A percentile compares a stretch with the other conserved stretches of the same genome.
Conservation (phyloP, 2,329 filamentous ascomycete genomes). For the Epichloe elymi region DNA sequence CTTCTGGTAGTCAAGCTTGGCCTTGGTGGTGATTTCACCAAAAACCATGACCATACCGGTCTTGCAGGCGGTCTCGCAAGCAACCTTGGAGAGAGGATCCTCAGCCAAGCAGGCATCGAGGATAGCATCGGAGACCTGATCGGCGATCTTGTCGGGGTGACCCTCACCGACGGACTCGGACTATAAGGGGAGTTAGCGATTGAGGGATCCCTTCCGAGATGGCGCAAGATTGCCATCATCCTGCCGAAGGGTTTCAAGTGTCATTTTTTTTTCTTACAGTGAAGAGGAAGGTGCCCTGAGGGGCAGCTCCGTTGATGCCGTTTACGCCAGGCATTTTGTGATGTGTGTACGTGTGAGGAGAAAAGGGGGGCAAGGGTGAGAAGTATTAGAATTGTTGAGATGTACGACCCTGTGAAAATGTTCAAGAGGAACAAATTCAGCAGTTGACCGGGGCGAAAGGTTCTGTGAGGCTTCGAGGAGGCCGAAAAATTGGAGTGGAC, state of each 20-base stretch:
- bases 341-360: slow-evolving; percentile 8
- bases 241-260: too few relatives aligned
- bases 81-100: slow-evolving; percentile 94
- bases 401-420: not conserved
- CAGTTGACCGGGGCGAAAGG: not conserved
- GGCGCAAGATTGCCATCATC: not conserved
- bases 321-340: slow-evolving; percentile 40
- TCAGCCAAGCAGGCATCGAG: slow-evolving; percentile 93
- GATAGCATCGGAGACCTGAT: slow-evolving; percentile 96
- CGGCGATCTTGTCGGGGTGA: slow-evolving; percentile 93
- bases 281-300: slow-evolving; percentile 65
- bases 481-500: not conserved
- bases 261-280: slow-evolving; percentile 38
- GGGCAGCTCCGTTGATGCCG: slow-evolving; percentile 31
- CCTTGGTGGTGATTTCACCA: slow-evolving; percentile 96
- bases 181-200: slow-evolving; percentile 24
- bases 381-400: not conserved
- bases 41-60: slow-evolving; percentile 99
- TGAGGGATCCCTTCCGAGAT: not conserved
- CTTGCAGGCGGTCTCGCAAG: slow-evolving; percentile 99
- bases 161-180: slow-evolving; percentile 84
- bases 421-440: slow-evolving; percentile 1
- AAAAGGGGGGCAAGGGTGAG: not conserved
- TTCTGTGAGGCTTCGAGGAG: slow-evolving; percentile 1
- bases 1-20: slow-evolving; percentile 94